A percentile compares a stretch with the other conserved stretches of the same genome.
Conservation (phyloP, 164 flowering plant genomes). For the Cinnamomum chago region DNA sequence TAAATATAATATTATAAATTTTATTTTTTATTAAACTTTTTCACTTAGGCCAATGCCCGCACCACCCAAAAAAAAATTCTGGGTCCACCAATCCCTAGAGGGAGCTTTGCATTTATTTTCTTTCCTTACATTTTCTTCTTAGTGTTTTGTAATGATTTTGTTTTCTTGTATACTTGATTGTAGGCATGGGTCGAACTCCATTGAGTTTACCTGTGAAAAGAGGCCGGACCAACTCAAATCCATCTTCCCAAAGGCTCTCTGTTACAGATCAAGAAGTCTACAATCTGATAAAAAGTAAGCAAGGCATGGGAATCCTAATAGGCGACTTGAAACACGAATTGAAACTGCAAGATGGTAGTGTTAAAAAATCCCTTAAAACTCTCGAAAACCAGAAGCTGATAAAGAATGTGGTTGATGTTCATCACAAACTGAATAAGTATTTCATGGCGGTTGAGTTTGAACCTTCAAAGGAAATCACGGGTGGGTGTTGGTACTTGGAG, state of each 20-base stretch:
- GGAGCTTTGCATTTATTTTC: background rate
- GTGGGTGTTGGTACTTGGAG: constrained; percentile 69
- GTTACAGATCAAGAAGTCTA: constrained; percentile 20
- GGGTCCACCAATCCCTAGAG: rapidly evolving
- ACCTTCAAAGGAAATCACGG: constrained; percentile 71
- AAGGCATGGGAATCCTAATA: constrained; percentile 44
- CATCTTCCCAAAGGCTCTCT: constrained; percentile 9
- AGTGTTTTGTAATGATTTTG: background rate
- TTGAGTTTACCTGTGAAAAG: constrained; percentile 13
- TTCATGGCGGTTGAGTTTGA: constrained; percentile 66
- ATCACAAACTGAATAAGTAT: constrained; percentile 42
- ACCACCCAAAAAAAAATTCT: too few relatives aligned
- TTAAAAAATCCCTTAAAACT: constrained; percentile 41
- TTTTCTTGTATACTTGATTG: background rate
- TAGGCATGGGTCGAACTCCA: constrained; percentile 17
- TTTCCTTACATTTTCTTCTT: background rate
- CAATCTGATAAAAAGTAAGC: constrained; percentile 23
- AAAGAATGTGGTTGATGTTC: constrained; percentile 51
- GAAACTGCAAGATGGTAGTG: constrained; percentile 26
- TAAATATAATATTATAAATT: too few relatives aligned
- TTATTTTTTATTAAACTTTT: too few relatives aligned
- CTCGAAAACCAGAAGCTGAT: constrained; percentile 42
- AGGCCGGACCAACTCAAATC: constrained; percentile 3
- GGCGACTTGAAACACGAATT: constrained; percentile 33
- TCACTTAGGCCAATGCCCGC: too few relatives aligned